These are phyloP conservation scores for Pseudopyricularia cyperi DNA, from an alignment of 2,329 filamentous ascomycete species.

Conservation along the genomic window DNA sequence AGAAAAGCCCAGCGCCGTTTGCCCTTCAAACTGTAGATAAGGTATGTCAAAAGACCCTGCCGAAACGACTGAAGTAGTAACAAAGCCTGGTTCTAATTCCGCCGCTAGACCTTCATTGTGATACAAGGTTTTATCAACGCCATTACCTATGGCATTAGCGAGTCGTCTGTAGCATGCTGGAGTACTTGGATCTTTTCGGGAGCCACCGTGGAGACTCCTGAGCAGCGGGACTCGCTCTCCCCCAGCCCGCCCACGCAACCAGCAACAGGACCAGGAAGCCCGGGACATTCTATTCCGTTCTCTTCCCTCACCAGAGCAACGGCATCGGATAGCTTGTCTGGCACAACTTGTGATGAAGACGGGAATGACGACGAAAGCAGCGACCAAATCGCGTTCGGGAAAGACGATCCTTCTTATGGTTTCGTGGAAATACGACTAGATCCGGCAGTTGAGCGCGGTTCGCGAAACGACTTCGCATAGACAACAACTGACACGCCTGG, in stretches of 20 bases:
- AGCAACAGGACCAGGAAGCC: not conserved
- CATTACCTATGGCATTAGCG: conserved; percentile 21
- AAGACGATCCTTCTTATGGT: not conserved
- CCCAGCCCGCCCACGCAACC: not conserved
- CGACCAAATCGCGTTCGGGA: too few species aligned
- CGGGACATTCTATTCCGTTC: not conserved
- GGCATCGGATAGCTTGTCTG: not conserved
- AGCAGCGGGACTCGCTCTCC: not conserved
- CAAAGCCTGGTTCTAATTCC: not conserved
- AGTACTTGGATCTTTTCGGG: conserved; percentile 4
- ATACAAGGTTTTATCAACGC: conserved; percentile 26
- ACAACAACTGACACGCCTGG: not conserved
- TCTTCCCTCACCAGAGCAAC: not conserved
- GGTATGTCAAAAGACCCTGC: conserved; percentile 3
- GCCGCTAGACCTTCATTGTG: conserved; percentile 19
- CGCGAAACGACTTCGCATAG: not conserved
- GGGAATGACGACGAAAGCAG: not conserved
- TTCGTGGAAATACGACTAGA: not conserved
- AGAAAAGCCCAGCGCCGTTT: conserved; percentile 19
- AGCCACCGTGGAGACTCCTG: not conserved
- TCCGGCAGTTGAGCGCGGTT: not conserved
- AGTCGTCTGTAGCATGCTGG: conserved; percentile 9
- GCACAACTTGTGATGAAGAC: not conserved
- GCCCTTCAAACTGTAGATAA: conserved; percentile 22
- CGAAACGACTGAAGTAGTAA: not conserved